These are phyloP conservation scores for Hyaloscypha variabilis DNA, from an alignment of 495 filamentous ascomycete species.

Conservation along the genomic window DNA sequence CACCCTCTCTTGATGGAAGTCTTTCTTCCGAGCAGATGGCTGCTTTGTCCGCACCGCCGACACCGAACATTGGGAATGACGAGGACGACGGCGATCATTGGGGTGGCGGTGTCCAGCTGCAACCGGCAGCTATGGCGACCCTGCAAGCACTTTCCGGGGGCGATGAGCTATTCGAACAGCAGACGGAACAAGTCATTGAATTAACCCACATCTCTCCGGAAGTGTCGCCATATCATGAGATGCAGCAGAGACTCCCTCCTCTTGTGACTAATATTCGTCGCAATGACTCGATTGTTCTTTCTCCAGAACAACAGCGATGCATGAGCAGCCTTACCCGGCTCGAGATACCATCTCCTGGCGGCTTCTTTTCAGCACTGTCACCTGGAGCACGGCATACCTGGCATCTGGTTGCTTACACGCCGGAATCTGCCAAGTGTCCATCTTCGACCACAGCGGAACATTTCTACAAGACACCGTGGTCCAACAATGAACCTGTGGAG, in stretches of 20 bases:
- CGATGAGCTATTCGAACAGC: constrained; percentile 46
- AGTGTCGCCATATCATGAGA: constrained; percentile 25
- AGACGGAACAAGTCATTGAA: constrained; percentile 54
- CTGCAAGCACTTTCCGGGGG: constrained; percentile 69
- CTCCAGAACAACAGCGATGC: constrained; percentile 46
- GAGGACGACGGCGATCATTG: constrained; percentile 53
- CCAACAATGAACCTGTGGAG: constrained; percentile 57
- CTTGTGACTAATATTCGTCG: constrained; percentile 32
- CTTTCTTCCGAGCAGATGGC: constrained; percentile 84
- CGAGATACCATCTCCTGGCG: constrained; percentile 85
- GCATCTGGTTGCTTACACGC: constrained; percentile 52
- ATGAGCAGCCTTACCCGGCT: constrained; percentile 64
- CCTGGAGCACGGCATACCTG: constrained; percentile 76
- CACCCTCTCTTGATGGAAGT: constrained; percentile 89
- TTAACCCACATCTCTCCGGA: constrained; percentile 27
- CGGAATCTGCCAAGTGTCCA: constrained; percentile 50
- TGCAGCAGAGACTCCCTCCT: constrained; percentile 35
- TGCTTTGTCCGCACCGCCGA: constrained; percentile 74
- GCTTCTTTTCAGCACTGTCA: constrained; percentile 85
- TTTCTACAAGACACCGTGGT: constrained; percentile 85
- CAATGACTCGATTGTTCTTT: constrained; percentile 37
- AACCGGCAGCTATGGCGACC: constrained; percentile 75
- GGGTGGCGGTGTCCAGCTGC: constrained; percentile 70
- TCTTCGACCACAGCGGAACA: constrained; percentile 80
- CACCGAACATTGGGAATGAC: constrained; percentile 65